A percentile compares a stretch with the other conserved stretches of the same genome.
These are phyloP conservation scores for Salvia miltiorrhiza DNA, from an alignment of 257 asterid species.

Conservation along the genomic window DNA sequence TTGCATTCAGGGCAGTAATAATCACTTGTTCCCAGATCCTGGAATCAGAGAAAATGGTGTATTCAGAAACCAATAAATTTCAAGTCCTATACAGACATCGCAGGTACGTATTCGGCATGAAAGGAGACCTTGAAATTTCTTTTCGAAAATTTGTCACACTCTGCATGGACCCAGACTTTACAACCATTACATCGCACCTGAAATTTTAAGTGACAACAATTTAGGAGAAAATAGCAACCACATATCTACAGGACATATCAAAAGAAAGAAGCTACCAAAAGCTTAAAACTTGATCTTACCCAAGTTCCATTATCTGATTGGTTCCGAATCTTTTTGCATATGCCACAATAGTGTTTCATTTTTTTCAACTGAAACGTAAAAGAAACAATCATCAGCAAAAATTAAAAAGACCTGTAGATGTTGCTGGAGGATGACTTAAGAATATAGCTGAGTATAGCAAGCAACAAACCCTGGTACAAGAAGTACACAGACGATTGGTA, in stretches of 20 bases:
- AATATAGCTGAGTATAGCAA: conserved; percentile 22
- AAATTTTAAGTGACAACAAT: conserved; percentile 2
- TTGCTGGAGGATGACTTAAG: conserved; percentile 20
- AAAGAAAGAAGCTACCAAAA: not conserved
- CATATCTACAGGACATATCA: conserved; percentile 3
- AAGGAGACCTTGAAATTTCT: conserved; percentile 52
- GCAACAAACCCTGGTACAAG: conserved; percentile 87
- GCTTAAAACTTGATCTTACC: conserved; percentile 50
- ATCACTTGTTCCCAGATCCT: conserved; percentile 67
- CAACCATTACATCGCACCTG: conserved; percentile 96
- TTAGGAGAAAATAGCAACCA: conserved; percentile 20
- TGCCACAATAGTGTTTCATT: conserved; percentile 80
- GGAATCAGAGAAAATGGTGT: conserved; percentile 26
- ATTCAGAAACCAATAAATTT: conserved; percentile 17
- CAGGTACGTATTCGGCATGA: conserved; percentile 16
- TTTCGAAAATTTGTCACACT: conserved; percentile 78
- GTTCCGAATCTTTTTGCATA: conserved; percentile 91
- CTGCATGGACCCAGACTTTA: conserved; percentile 96
- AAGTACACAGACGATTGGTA: conserved; percentile 68
- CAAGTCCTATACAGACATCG: not conserved
- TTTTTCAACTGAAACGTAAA: conserved; percentile 69
- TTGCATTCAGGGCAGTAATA: conserved; percentile 98
- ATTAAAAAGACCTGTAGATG: conserved; percentile 1
- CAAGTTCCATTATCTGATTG: conserved; percentile 82
- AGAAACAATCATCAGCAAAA: conserved; percentile 23